Conservation (phyloP, 257 asterid genomes). For the Parsonsia alboflavescens region DNA sequence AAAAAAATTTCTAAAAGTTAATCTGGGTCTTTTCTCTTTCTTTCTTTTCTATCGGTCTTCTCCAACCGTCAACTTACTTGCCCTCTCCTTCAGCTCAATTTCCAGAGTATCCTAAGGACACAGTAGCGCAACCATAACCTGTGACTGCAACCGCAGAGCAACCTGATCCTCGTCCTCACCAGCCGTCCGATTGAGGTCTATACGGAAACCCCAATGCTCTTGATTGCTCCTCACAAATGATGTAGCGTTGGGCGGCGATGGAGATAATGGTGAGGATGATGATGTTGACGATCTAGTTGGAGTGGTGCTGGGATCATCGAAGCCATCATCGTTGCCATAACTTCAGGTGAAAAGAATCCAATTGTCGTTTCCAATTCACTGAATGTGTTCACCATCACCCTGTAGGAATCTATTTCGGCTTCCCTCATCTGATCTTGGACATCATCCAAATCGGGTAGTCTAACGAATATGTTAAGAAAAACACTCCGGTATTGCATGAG, state of each 20-base stretch:
- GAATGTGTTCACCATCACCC: conserved; percentile 64
- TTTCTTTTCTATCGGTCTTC: no score
- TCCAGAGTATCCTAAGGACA: conserved; percentile 79
- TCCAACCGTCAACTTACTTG: not conserved
- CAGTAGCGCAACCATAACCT: conserved; percentile 97
- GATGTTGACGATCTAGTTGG: conserved; percentile 55
- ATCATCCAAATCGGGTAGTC: conserved; percentile 56
- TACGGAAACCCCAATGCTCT: conserved; percentile 52
- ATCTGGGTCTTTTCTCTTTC: no score
- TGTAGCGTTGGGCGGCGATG: conserved; percentile 37
- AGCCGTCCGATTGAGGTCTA: conserved; percentile 81
- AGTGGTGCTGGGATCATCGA: conserved; percentile 61
- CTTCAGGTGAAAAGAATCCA: conserved; percentile 89
- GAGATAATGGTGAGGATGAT: conserved; percentile 35
- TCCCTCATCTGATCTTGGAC: conserved; percentile 58
- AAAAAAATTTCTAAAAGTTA: no score
- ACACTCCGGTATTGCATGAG: no score
- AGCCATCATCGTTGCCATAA: conserved; percentile 66
- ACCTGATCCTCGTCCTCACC: conserved; percentile 93
- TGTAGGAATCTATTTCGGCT: conserved; percentile 53
- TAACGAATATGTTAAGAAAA: no score
- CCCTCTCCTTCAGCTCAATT: conserved; percentile 39
- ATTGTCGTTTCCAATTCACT: conserved; percentile 72
- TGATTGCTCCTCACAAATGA: conserved; percentile 33
- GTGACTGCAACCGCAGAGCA: conserved; percentile 84